Evolutionary conservation across 139 green algal genomes (phyloP).

Genomic region (Ostreobium quekettii): DNA sequence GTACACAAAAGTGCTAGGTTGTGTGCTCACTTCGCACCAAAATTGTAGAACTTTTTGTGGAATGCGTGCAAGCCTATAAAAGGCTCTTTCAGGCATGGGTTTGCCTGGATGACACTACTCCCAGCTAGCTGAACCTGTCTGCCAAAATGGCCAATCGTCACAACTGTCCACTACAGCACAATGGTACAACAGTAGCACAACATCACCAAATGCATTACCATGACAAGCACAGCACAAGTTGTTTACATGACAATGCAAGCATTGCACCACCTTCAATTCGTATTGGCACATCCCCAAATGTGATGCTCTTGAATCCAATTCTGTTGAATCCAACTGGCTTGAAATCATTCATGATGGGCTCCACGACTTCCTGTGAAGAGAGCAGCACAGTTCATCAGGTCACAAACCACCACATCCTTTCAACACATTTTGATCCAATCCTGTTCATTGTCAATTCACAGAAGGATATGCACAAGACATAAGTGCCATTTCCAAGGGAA

Average conservation of each 20-base stretch:
- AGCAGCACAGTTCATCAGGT: too few species aligned
- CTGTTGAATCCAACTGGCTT: constrained; percentile 59
- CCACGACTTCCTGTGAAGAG: constrained; percentile 42
- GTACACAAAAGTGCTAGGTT: too few species aligned
- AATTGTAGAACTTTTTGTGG: too few species aligned
- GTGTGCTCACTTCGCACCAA: too few species aligned
- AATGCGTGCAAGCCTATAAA: not conserved
- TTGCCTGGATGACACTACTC: constrained; percentile 10
- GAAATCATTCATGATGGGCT: constrained; percentile 51
- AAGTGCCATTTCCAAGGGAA: too few species aligned
- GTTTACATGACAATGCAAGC: not conserved
- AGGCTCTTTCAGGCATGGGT: constrained; percentile 28
- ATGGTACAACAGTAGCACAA: too few species aligned
- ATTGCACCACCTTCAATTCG: constrained; percentile 38
- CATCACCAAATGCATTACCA: constrained; percentile 27
- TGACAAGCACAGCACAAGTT: constrained; percentile 31
- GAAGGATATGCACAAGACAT: too few species aligned
- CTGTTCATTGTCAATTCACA: too few species aligned
- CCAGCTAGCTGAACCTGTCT: not conserved
- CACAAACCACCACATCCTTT: too few species aligned
- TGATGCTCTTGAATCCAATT: constrained; percentile 75
- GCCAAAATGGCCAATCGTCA: too few species aligned
- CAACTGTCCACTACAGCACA: too few species aligned
- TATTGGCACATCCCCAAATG: constrained; percentile 77
- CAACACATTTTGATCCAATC: too few species aligned